These are phyloP conservation scores for Kokia cookei DNA, from an alignment of 441 rosid genomes.

Conservation along the genomic window DNA sequence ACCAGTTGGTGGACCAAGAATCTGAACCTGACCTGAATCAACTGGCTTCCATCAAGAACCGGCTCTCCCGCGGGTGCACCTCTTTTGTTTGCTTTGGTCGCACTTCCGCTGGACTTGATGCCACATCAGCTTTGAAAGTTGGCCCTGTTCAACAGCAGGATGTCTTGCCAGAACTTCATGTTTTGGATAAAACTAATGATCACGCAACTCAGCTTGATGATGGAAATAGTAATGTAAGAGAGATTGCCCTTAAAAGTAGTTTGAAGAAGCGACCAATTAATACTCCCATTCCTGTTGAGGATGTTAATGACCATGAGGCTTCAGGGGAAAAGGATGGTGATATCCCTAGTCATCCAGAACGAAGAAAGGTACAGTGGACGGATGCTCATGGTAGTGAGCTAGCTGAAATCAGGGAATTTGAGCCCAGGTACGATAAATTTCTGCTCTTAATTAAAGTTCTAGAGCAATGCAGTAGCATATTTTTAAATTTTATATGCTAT, in stretches of 20 bases:
- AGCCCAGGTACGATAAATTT: constrained; percentile 64
- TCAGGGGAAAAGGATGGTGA: constrained; percentile 32
- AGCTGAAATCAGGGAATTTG: constrained; percentile 84
- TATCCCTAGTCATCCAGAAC: constrained; percentile 38
- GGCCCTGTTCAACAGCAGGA: constrained; percentile 72
- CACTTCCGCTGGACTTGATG: constrained; percentile 71
- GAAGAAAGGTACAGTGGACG: constrained; percentile 95
- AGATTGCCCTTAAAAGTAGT: constrained; percentile 65
- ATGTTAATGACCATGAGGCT: constrained; percentile 27
- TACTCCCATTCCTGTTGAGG: constrained; percentile 27
- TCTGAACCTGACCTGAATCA: constrained; percentile 57
- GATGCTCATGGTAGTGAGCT: constrained; percentile 86
- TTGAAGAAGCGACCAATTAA: constrained; percentile 55
- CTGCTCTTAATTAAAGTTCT: neutral
- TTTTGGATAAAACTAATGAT: constrained; percentile 32
- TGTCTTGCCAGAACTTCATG: constrained; percentile 34
- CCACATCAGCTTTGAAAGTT: constrained; percentile 70
- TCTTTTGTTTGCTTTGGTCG: constrained; percentile 85
- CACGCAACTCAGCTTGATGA: constrained; percentile 28
- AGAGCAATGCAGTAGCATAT: neutral
- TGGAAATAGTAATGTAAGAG: constrained; percentile 30
- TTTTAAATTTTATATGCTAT: neutral
- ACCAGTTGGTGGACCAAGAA: constrained; percentile 86
- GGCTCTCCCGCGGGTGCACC: constrained; percentile 73
- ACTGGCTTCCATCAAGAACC: constrained; percentile 86